phyloP scores from a whole-genome alignment of 345 rosid genomes.

The Brassica rapa region DNA sequence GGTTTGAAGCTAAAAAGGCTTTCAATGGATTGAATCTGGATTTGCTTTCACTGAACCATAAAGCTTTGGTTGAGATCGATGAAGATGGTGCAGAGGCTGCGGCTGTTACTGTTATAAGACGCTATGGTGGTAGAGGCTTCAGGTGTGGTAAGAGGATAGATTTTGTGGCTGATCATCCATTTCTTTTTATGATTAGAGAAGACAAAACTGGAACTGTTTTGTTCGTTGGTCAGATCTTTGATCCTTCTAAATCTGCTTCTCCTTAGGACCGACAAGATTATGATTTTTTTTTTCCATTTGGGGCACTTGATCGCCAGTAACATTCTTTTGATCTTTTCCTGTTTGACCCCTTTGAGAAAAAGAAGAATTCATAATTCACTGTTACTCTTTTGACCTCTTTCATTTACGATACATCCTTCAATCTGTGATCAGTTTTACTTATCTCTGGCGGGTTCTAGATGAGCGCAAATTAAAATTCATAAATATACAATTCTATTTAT shows the following conservation, averaged over 20 bases:
- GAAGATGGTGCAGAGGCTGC: slow-evolving; percentile 20
- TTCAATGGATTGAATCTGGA: neutral
- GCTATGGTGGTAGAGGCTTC: neutral
- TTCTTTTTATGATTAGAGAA: neutral
- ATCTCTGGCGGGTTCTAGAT: neutral
- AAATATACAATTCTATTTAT: neutral
- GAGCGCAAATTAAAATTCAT: neutral
- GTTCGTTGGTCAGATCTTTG: slow-evolving; percentile 22
- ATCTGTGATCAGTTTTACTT: slow-evolving; percentile 11
- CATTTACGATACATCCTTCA: neutral
- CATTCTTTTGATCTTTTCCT: no score
- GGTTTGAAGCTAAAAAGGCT: neutral
- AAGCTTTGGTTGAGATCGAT: slow-evolving; percentile 10
- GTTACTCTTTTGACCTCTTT: slow-evolving; percentile 19
- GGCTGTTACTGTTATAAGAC: neutral
- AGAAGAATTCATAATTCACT: slow-evolving; percentile 9
- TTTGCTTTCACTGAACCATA: neutral
- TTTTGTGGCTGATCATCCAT: slow-evolving; percentile 31
- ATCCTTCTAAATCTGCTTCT: slow-evolving; percentile 19
- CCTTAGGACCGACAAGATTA: neutral
- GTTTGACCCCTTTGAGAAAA: no score
- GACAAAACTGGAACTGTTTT: slow-evolving; percentile 2
- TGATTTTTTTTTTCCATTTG: neutral
- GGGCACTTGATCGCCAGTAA: no score
- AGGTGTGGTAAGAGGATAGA: neutral